These are phyloP conservation scores for Vaccinium vitisidaea DNA, from an alignment of 148 eudicot genomes.

Conservation along the genomic window DNA sequence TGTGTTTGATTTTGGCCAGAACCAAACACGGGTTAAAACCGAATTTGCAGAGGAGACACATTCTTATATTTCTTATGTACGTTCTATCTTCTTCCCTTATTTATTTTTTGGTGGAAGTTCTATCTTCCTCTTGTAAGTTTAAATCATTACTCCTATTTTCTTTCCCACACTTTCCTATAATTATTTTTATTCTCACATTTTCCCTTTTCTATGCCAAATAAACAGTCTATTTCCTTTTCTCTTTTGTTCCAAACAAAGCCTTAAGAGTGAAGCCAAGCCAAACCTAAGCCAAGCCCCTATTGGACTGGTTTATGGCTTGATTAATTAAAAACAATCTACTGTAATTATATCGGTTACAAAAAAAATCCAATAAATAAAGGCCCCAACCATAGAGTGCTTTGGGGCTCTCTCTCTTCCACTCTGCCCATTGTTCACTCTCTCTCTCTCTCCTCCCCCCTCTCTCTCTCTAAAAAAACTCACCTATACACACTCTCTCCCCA, in stretches of 20 bases:
- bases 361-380: slow-evolving; percentile 30
- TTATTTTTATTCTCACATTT: too few species aligned
- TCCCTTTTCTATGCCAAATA: too few species aligned
- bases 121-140: too few species aligned
- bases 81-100: too few species aligned
- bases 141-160: too few species aligned
- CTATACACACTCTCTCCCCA: slow-evolving; percentile 20
- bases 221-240: not conserved
- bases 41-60: too few species aligned
- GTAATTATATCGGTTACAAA: not conserved
- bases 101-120: too few species aligned
- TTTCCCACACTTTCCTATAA: too few species aligned
- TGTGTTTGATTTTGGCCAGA: too few species aligned
- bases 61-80: too few species aligned
- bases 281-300: slow-evolving; percentile 25
- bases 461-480: slow-evolving; percentile 13
- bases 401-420: slow-evolving; percentile 12
- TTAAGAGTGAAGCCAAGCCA: slow-evolving; percentile 21
- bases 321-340: not conserved
- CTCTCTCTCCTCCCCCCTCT: slow-evolving; percentile 12
- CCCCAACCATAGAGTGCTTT: slow-evolving; percentile 16
- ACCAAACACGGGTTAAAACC: too few species aligned
- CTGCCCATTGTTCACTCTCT: slow-evolving; percentile 14
- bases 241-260: not conserved
- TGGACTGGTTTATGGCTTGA: not conserved